Evolutionary conservation across 139 green algal genomes (phyloP).

Genomic region (Coelastrella sp.): DNA sequence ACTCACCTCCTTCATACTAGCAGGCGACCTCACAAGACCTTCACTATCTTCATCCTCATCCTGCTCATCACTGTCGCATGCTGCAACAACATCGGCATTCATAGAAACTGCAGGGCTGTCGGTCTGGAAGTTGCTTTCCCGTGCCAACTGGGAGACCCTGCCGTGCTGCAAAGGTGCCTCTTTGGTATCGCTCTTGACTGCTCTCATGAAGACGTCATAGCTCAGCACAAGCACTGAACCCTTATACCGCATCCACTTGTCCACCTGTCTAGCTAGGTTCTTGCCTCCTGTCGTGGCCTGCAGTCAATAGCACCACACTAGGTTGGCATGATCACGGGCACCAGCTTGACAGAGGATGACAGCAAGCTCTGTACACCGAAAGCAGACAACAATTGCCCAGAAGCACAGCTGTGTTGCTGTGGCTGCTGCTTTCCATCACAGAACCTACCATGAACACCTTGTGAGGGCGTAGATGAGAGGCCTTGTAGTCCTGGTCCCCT

Average conservation of each 20-base stretch:
- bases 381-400: too few relatives aligned
- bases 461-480: not conserved
- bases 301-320: not conserved
- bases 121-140: not conserved
- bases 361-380: too few relatives aligned
- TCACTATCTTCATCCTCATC: too few relatives aligned
- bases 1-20: too few relatives aligned
- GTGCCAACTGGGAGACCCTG: not conserved
- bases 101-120: not conserved
- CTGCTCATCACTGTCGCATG: too few relatives aligned
- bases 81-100: not conserved
- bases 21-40: too few relatives aligned
- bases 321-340: not conserved
- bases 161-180: not conserved
- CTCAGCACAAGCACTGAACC: constrained; percentile 30
- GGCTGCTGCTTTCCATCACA: too few relatives aligned
- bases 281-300: not conserved
- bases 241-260: not conserved
- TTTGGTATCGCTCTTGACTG: constrained; percentile 2
- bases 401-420: too few relatives aligned
- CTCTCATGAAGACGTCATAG: not conserved
- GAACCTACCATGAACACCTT: constrained; percentile 30
- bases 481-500: not conserved
- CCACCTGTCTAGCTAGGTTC: not conserved
- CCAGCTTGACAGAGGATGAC: not conserved